phyloP scores from a whole-genome alignment of 1,139 yeast genomes.

The Scheffersomyces quercinus region DNA sequence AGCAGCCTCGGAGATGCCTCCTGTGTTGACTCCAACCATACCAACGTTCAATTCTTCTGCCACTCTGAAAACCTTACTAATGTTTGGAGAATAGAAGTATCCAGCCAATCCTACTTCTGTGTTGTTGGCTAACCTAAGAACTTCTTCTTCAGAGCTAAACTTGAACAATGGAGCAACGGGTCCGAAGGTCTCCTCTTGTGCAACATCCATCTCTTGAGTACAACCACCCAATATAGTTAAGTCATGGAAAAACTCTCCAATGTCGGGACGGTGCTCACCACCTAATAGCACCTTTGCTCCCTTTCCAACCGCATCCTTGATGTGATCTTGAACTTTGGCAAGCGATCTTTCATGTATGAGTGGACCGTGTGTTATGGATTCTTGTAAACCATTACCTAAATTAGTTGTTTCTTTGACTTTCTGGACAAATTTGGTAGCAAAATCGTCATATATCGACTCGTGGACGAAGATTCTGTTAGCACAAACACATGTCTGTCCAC shows the following conservation, averaged over 20 bases:
- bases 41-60: constrained; percentile 46
- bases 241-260: constrained; percentile 41
- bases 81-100: constrained; percentile 40
- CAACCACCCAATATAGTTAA: constrained; percentile 43
- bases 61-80: constrained; percentile 58
- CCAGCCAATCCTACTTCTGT: constrained; percentile 48
- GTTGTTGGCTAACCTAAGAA: constrained; percentile 37
- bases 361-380: constrained; percentile 48
- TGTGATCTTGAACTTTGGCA: constrained; percentile 40
- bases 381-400: constrained; percentile 43
- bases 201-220: constrained; percentile 40
- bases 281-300: constrained; percentile 43
- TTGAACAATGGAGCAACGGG: constrained; percentile 46
- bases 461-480: constrained; percentile 83
- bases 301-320: constrained; percentile 41
- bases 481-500: constrained; percentile 91
- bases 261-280: constrained; percentile 41
- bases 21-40: constrained; percentile 50
- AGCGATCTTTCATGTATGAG: constrained; percentile 43
- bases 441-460: constrained; percentile 63
- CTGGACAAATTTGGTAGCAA: constrained; percentile 34
- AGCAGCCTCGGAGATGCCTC: constrained; percentile 47
- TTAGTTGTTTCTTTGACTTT: constrained; percentile 20
- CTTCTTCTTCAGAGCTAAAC: constrained; percentile 43
- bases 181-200: constrained; percentile 48